phyloP scores from a whole-genome alignment of 2,329 filamentous ascomycete species.

The Ophiostoma angusticollis region DNA sequence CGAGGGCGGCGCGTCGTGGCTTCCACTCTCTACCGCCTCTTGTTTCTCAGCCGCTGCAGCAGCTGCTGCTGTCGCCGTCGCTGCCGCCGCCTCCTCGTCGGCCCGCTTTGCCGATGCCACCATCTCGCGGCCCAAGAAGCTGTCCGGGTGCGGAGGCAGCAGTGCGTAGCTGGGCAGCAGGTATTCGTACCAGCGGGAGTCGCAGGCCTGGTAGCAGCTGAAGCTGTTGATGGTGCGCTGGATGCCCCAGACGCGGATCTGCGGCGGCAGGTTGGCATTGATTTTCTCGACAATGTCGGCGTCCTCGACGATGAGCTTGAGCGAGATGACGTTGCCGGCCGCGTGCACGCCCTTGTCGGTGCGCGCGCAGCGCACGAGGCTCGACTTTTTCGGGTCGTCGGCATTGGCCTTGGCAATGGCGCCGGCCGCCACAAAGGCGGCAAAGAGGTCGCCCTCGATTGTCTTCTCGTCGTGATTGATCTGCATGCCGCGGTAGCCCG shows the following conservation, averaged over 20 bases:
- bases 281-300: constrained; percentile 78
- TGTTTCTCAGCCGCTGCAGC: constrained; percentile 32
- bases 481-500: constrained; percentile 96
- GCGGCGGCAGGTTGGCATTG: constrained; percentile 69
- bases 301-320: constrained; percentile 94
- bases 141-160: constrained; percentile 80
- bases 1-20: too few relatives aligned
- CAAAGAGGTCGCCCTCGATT: constrained; percentile 91
- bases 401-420: constrained; percentile 96
- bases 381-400: constrained; percentile 91
- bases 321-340: constrained; percentile 83
- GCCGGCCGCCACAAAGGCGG: constrained; percentile 77
- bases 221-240: constrained; percentile 81
- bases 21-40: constrained; percentile 22
- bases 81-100: constrained; percentile 47
- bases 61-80: background rate
- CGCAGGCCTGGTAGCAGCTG: constrained; percentile 88
- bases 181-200: constrained; percentile 96
- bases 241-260: constrained; percentile 93
- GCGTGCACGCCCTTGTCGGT: constrained; percentile 98
- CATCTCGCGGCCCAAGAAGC: constrained; percentile 73
- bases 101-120: constrained; percentile 52
- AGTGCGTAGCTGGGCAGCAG: constrained; percentile 88
- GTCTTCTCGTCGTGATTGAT: constrained; percentile 74
- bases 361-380: constrained; percentile 81